These are phyloP conservation scores for Alopecurus myosuroides DNA, from an alignment of 176 grass and related monocot species.

Conservation along the genomic window DNA sequence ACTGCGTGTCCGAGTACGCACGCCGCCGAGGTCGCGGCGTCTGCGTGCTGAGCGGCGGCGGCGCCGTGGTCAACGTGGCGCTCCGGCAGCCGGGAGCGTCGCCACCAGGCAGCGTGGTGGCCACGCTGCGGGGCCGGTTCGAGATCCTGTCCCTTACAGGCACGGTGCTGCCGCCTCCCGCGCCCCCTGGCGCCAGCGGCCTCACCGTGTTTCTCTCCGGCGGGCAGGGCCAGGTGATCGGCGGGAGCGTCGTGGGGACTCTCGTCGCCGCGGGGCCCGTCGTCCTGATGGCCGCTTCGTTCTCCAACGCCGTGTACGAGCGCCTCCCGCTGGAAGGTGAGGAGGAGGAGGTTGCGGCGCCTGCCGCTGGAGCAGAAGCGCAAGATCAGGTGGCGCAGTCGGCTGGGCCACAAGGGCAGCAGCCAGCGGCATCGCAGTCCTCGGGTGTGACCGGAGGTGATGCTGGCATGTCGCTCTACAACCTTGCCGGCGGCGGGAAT, in stretches of 20 bases:
- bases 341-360: slow-evolving; percentile 52
- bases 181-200: slow-evolving; percentile 67
- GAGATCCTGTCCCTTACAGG: slow-evolving; percentile 95
- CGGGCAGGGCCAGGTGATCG: slow-evolving; percentile 85
- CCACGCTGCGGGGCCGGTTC: slow-evolving; percentile 75
- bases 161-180: slow-evolving; percentile 82
- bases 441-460: slow-evolving; percentile 75
- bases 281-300: slow-evolving; percentile 89
- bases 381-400: slow-evolving; percentile 46
- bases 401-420: slow-evolving; percentile 43
- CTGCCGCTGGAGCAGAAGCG: slow-evolving; percentile 12
- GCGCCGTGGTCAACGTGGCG: slow-evolving; percentile 73
- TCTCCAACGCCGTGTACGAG: slow-evolving; percentile 91
- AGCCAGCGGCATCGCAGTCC: slow-evolving; percentile 65
- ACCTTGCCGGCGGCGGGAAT: slow-evolving; percentile 69
- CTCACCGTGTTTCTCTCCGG: slow-evolving; percentile 87
- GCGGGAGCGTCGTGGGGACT: slow-evolving; percentile 74
- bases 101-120: slow-evolving; percentile 81
- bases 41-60: slow-evolving; percentile 82
- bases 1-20: slow-evolving; percentile 85
- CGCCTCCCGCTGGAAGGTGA: too few species aligned
- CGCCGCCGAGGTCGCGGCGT: slow-evolving; percentile 80
- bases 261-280: slow-evolving; percentile 79
- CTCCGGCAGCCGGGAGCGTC: slow-evolving; percentile 80
- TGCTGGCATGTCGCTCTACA: slow-evolving; percentile 81